These are phyloP conservation scores for Melastoma candidum DNA, from an alignment of 441 rosid species.

Conservation along the genomic window DNA sequence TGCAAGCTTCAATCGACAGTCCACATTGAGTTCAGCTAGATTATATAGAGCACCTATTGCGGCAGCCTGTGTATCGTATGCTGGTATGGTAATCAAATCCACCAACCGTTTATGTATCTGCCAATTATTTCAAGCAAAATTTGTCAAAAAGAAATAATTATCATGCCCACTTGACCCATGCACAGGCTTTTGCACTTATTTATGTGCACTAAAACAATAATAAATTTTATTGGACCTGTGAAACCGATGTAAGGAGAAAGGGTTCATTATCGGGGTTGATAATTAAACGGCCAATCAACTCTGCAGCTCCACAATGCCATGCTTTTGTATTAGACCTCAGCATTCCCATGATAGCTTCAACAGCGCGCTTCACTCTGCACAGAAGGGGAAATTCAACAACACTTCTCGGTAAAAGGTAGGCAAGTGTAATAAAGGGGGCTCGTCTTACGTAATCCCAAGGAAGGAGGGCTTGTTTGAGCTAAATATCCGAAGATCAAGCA, in stretches of 20 bases:
- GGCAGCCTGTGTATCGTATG: constrained; percentile 88
- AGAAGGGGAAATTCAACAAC: constrained; percentile 14
- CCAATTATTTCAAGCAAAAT: constrained; percentile 11
- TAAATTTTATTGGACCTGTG: constrained; percentile 40
- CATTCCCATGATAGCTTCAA: constrained; percentile 80
- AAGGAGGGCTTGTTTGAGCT: constrained; percentile 73
- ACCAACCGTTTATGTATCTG: constrained; percentile 88
- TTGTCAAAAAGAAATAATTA: background rate
- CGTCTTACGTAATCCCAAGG: constrained; percentile 69
- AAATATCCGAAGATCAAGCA: constrained; percentile 90
- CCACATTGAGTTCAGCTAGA: constrained; percentile 89
- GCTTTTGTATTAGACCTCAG: constrained; percentile 68
- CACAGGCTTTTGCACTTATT: background rate
- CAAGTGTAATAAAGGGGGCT: constrained; percentile 6
- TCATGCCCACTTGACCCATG: background rate
- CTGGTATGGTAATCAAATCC: constrained; percentile 70
- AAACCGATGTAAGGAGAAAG: constrained; percentile 77
- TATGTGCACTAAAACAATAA: background rate
- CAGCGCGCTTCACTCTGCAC: constrained; percentile 80
- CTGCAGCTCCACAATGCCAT: constrained; percentile 98
- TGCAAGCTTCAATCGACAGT: constrained; percentile 92
- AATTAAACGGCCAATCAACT: constrained; percentile 79
- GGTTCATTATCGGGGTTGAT: constrained; percentile 90
- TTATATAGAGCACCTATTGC: constrained; percentile 93
- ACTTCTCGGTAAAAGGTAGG: constrained; percentile 1